A percentile compares a stretch with the other conserved stretches of the same genome.
Conservation (phyloP, 169 alveolate genomes). For the Cryptosporidium parvum region DNA sequence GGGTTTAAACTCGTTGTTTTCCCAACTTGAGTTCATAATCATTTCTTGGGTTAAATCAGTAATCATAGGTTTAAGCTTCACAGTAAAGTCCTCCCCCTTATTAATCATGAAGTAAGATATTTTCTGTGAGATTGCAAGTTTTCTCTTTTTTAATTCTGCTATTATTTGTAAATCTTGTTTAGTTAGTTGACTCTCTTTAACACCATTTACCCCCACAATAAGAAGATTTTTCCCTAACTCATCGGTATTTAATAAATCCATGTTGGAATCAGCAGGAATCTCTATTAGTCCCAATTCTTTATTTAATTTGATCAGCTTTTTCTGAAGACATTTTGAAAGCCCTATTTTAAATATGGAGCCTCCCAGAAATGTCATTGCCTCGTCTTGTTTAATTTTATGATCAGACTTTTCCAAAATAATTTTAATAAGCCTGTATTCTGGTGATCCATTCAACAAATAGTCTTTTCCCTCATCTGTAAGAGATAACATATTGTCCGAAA, state of each 20-base stretch:
- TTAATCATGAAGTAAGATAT: conserved; percentile 77
- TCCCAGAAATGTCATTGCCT: conserved; percentile 9
- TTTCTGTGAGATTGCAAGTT: conserved; percentile 75
- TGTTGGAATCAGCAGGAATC: neutral
- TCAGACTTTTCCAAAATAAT: neutral
- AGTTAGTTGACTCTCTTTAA: conserved; percentile 29
- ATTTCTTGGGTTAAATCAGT: conserved; percentile 89
- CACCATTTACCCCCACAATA: conserved; percentile 9
- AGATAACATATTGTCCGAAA: conserved; percentile 72
- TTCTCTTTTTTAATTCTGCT: conserved; percentile 81
- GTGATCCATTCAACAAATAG: conserved; percentile 83
- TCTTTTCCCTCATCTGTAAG: conserved; percentile 83
- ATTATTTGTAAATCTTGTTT: conserved; percentile 24
- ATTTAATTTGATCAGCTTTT: conserved; percentile 39
- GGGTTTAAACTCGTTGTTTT: conserved; percentile 85
- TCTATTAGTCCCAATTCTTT: conserved; percentile 46
- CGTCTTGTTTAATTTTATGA: conserved; percentile 14
- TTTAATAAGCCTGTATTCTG: conserved; percentile 82
- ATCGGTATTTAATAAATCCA: neutral
- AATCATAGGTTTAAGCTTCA: conserved; percentile 73
- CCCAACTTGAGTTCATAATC: conserved; percentile 87
- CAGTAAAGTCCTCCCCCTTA: conserved; percentile 75
- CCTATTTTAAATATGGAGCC: conserved; percentile 54
- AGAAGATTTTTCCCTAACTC: conserved; percentile 17
- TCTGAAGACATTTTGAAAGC: conserved; percentile 60